Evolutionary conservation across 176 grass and related monocot genomes (phyloP), one percentile per base, ranked within the genome.

Genomic region (Oryza australiensis): DNA sequence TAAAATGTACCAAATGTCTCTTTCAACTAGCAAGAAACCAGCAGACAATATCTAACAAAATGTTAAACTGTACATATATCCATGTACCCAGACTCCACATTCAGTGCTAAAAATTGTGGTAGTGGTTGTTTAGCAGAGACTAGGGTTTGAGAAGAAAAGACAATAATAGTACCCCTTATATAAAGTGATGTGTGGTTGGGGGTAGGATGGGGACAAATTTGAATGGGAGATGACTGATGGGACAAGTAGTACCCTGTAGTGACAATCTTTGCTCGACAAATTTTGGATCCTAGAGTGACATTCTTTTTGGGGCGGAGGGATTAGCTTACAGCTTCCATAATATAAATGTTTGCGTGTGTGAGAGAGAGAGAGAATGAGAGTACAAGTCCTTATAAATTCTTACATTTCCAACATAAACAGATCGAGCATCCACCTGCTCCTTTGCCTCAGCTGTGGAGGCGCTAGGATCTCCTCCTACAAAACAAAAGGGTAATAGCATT

Each of bases 361-460:
- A 49, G 35, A 66, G 23, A 60, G n/a, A 68, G 41, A 62, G 42
- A 67, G 10, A 28, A 1, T 6, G 41, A 43, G 41, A 3, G 41
- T 43, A 43, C 2, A 11, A 40, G 32, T 26, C 12, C 23, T 49
- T 38, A 46, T n/a, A 26, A 24, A 69, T 82, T 62, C 92, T 89
- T 86, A 94, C 89, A 85, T 94, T 94, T 80, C 92, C 92, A 82
- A 94, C 89, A 91, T 87, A 94, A 1, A 94, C 77, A 57, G 92
- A 94, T 24, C 92, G 89, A 55, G 80, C 10, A 79, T 94, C 92
- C 34, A 84, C 72, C 81, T 89, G 86, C 73, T 94, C 86, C 84
- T 91, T 94, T 12, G 83, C 83, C 82, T 94, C 86, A 41, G 80
- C 87, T 79, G 89, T 45, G 71, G 86, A 71, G 38, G 81, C 72